A percentile compares a stretch with the other conserved stretches of the same genome.
These are phyloP conservation scores for Xanthoconium stramineum DNA, from an alignment of 768 basidiomycete species.

Conservation along the genomic window DNA sequence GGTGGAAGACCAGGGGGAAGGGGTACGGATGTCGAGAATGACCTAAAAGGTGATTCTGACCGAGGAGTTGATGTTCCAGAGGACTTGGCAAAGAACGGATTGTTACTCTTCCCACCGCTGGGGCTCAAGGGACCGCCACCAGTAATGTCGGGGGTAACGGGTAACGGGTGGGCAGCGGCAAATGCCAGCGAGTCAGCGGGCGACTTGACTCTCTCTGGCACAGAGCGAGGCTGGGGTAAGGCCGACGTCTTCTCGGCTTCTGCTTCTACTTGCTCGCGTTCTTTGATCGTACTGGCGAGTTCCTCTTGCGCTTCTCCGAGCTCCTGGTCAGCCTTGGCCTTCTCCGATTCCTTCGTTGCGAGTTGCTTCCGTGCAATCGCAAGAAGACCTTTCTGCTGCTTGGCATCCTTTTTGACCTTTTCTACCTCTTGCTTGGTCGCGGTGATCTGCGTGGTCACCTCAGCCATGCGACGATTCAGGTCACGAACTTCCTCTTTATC, in stretches of 20 bases:
- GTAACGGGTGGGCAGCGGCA: conserved; percentile 72
- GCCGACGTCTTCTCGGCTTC: conserved; percentile 37
- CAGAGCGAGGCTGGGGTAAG: conserved; percentile 10
- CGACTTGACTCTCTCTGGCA: conserved; percentile 37
- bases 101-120: conserved; percentile 67
- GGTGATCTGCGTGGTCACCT: conserved; percentile 71
- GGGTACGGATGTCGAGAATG: conserved; percentile 42
- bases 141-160: conserved; percentile 61
- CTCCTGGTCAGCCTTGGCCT: conserved; percentile 67
- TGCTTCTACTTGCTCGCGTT: conserved; percentile 53
- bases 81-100: conserved; percentile 73
- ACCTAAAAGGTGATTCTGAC: conserved; percentile 59
- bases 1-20: conserved; percentile 32
- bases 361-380: conserved; percentile 96
- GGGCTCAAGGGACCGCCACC: conserved; percentile 43
- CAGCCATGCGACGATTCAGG: conserved; percentile 80
- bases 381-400: conserved; percentile 93
- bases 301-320: conserved; percentile 63
- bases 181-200: conserved; percentile 47
- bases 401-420: conserved; percentile 87
- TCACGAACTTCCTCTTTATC: conserved; percentile 95
- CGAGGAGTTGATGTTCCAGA: conserved; percentile 40
- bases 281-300: conserved; percentile 46
- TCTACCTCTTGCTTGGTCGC: conserved; percentile 72
- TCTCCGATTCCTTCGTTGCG: conserved; percentile 75